These are phyloP conservation scores for Physcomitrium patens DNA, from an alignment of 225 moss, liverwort and hornwort species.

Conservation along the genomic window DNA sequence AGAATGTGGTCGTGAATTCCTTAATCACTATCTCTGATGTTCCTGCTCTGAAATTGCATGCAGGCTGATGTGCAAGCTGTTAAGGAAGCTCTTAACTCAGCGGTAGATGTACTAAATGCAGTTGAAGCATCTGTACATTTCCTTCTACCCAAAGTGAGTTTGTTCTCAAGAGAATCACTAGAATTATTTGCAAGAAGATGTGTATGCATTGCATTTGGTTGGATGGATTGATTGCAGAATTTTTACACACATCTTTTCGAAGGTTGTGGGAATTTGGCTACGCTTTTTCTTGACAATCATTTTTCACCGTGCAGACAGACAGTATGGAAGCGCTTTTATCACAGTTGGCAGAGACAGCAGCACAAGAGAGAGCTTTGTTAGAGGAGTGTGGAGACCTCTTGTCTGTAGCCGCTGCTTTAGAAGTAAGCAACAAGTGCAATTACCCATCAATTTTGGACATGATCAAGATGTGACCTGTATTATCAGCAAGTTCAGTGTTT, in stretches of 20 bases:
- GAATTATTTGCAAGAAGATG: no score
- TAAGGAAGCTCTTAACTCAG: conserved; percentile 95
- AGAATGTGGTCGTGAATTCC: neutral
- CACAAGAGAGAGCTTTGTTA: conserved; percentile 86
- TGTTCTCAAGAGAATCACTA: neutral
- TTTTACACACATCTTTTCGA: neutral
- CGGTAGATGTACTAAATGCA: conserved; percentile 96
- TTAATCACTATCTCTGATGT: conserved; percentile 1
- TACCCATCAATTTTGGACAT: neutral
- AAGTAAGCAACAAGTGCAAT: conserved; percentile 47
- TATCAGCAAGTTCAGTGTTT: no score
- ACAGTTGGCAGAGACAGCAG: conserved; percentile 90
- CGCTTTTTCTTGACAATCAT: neutral
- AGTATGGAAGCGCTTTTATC: conserved; percentile 85
- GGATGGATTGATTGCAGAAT: neutral
- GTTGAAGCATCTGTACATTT: conserved; percentile 87
- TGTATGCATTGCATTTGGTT: neutral
- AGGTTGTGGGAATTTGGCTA: conserved; percentile 1
- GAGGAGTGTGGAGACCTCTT: conserved; percentile 90
- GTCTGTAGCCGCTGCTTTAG: conserved; percentile 79
- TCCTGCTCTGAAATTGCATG: conserved; percentile 11
- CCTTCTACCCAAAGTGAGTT: conserved; percentile 77
- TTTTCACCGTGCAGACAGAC: conserved; percentile 63
- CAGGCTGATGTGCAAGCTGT: conserved; percentile 99
- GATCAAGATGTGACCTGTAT: neutral